Evolutionary conservation across 2,329 filamentous ascomycete species (phyloP), one percentile per base, ranked within the genome.

Genomic region (Cladosporium oxysporum): DNA sequence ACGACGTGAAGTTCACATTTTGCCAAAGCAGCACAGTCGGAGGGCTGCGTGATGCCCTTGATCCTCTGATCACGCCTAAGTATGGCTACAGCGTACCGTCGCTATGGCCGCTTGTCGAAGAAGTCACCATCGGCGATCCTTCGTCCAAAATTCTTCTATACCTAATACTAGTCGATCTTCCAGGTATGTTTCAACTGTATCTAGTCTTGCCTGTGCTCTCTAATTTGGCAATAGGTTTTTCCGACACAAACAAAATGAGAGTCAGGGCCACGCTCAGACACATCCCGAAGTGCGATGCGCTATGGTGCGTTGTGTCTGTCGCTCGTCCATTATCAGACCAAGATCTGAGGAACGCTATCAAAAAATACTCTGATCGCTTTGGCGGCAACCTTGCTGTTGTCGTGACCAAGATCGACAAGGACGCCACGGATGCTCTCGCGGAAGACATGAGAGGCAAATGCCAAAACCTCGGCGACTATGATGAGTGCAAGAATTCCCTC

Each of bases 61-160:
- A 70, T 11, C 66, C 66, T 3, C 47, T 70, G 1, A 29, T 65
- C 2, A 18, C 5, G 3, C 26, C 62, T 1, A 63, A 33, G 0
- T 47, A 59, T 12, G 37, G 14, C 2, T 50, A 8, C 14, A 29
- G 58, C 1, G 21, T 61, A n/a, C 68, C 69, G 5, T 35, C 44
- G 0, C 29, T 67, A 37, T 71, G 67, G 69, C 67, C 69, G 5
- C 44, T 70, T 14, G 69, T 71, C 14, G 28, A 57, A 16, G 3
- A 35, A 1, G 65, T 71, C 33, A 61, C 64, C 4, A 44, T 69
- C 6, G 69, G 68, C 5, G 52, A 67, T 8, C 28, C 35, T 2
- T 55, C 50, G 2, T 64, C 68, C 5, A 37, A 58, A 18, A 6
- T 70, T 3, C 62, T 70, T 1, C 3, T 64, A 2, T 47, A 66